Evolutionary conservation across 345 rosid genomes (phyloP).

Genomic region (Barbarea vulgaris): DNA sequence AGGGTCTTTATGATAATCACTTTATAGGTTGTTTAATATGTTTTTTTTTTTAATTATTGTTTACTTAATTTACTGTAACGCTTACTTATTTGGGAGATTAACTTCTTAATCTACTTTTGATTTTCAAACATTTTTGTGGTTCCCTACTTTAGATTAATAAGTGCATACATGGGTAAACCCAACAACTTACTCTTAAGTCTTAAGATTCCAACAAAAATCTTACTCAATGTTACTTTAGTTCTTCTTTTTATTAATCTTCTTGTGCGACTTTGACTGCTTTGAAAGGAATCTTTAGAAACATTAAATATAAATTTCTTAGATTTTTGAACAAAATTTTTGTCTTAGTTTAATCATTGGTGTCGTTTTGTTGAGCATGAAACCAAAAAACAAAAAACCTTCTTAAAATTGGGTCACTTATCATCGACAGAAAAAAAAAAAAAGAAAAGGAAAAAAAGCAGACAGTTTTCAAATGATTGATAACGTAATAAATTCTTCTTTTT

Average conservation of each 20-base stretch:
- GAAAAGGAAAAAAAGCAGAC: too few relatives aligned
- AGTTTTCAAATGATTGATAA: too few relatives aligned
- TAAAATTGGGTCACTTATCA: not conserved
- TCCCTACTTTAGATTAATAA: not conserved
- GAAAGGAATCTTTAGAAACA: conserved; percentile 9
- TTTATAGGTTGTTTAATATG: not conserved
- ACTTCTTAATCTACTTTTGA: conserved; percentile 10
- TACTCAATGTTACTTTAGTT: not conserved
- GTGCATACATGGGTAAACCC: conserved; percentile 20
- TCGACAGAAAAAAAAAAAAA: too few relatives aligned
- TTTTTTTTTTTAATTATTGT: not conserved
- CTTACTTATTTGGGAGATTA: conserved; percentile 16
- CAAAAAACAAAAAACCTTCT: not conserved
- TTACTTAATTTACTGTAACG: not conserved
- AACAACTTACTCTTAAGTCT: conserved; percentile 11
- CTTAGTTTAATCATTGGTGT: not conserved
- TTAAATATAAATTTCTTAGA: not conserved
- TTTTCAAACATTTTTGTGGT: not conserved
- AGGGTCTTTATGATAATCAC: conserved; percentile 16
- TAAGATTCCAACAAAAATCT: conserved; percentile 5
- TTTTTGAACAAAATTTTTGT: not conserved
- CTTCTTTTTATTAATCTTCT: conserved; percentile 10
- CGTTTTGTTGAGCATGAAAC: not conserved
- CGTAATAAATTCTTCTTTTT: not conserved
- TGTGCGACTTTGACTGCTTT: conserved; percentile 29